Evolutionary conservation across 2,329 filamentous ascomycete species (phyloP).

Genomic region (Exophiala dermatitidis): DNA sequence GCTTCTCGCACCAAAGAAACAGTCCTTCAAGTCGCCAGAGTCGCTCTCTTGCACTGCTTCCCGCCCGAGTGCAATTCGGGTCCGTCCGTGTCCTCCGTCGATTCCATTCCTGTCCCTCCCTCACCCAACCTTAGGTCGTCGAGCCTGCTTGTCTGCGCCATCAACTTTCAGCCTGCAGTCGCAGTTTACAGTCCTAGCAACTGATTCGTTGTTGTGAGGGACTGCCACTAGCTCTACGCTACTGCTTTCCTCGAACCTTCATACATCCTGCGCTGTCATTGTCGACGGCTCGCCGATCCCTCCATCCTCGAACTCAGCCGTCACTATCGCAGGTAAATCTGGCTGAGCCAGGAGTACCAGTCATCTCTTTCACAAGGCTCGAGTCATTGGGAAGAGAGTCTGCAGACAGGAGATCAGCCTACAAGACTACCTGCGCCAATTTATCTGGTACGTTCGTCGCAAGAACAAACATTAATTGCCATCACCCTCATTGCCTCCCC

Average conservation of each 20-base stretch:
- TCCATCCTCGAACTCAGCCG: conserved; percentile 7
- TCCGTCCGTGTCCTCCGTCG: conserved; percentile 9
- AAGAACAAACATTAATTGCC: not conserved
- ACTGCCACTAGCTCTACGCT: conserved; percentile 19
- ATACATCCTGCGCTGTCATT: conserved; percentile 8
- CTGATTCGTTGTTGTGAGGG: conserved; percentile 8
- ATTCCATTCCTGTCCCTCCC: conserved; percentile 24
- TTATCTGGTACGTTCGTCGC: conserved; percentile 1
- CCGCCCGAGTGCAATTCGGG: conserved; percentile 8
- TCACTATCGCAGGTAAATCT: conserved; percentile 5
- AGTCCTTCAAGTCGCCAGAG: conserved; percentile 24
- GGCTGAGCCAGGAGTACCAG: conserved; percentile 8
- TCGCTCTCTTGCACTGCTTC: conserved; percentile 23
- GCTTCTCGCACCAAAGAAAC: conserved; percentile 21
- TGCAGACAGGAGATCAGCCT: conserved; percentile 5
- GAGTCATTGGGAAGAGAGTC: not conserved
- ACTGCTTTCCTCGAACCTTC: conserved; percentile 4
- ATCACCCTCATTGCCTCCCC: conserved; percentile 35
- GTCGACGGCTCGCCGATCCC: conserved; percentile 6
- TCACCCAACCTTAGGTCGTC: conserved; percentile 20
- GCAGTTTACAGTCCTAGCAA: conserved; percentile 5
- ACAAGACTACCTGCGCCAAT: not conserved
- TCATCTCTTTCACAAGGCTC: conserved; percentile 8
- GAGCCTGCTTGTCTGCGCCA: conserved; percentile 10
- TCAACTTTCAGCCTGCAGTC: not conserved